These are phyloP conservation scores for Citrus hindsii DNA, from an alignment of 345 rosid species.

Conservation along the genomic window DNA sequence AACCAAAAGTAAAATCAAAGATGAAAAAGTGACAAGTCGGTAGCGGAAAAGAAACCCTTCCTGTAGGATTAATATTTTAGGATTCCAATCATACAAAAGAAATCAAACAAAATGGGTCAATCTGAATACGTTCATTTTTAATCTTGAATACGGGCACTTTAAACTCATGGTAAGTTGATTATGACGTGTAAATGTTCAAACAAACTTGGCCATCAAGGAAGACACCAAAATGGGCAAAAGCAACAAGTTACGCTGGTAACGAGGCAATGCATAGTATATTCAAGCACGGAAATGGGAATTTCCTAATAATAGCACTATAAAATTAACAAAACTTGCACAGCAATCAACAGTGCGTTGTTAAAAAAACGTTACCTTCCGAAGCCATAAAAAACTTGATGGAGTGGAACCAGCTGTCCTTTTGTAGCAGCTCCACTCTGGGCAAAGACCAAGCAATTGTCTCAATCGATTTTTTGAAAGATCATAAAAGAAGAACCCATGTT, in stretches of 20 bases:
- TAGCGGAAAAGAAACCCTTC: neutral
- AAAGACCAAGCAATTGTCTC: neutral
- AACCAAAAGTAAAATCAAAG: neutral
- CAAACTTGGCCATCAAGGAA: conserved; percentile 14
- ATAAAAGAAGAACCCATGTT: neutral
- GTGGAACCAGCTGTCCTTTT: neutral
- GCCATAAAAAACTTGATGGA: neutral
- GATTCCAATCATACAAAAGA: no score
- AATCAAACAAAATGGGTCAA: neutral
- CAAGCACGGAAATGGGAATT: no score
- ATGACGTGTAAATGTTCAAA: neutral
- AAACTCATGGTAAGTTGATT: no score
- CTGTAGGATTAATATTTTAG: no score
- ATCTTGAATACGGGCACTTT: no score
- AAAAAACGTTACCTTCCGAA: neutral
- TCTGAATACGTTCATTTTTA: neutral
- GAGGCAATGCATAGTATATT: neutral
- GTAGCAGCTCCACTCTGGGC: neutral
- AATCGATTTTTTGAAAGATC: neutral
- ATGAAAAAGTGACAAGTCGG: neutral
- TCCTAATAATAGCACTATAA: no score
- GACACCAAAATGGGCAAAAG: neutral
- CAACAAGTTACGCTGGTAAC: neutral
- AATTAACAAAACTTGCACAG: no score
- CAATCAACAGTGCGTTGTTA: neutral